Evolutionary conservation across 345 rosid genomes (phyloP), one percentile per base, ranked within the genome.

Genomic region (Aquilaria sinensis): DNA sequence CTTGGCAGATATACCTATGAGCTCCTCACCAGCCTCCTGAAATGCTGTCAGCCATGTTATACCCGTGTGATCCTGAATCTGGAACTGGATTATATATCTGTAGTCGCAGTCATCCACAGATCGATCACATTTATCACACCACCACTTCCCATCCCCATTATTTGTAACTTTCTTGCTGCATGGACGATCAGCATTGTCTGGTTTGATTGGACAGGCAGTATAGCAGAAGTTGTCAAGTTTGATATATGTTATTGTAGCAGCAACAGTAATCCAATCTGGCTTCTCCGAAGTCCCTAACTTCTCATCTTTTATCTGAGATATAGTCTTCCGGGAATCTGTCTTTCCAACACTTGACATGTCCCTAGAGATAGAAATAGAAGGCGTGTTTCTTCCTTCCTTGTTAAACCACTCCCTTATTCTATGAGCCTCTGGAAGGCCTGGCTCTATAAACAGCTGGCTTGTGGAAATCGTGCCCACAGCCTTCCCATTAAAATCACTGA

Each of bases 131-230:
- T 75, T 82, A 68, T 93, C 97, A 57, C 98, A 90, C 57, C 84
- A 82, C 94, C 97, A 93, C 65, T 73, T 87, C 68, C 97, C 96
- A 74, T 93, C 96, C 47, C 97, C 98, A 31, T 93, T 90, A 72
- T 90, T 83, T 10, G 90, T 81, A 11, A 90, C 97, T 64, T 93
- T 93, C 77, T 93, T 93, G 78, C 56, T 82, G 80, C 97, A 90
- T 31, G 80, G 77, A 9, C 97, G 83, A 41, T 93, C 97, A 37
- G 94, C 98, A 71, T 76, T 76, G 78, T 80, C 80, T 9, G 8
- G 3, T 37, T 37, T 37, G 56, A 75, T 64, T 51, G 98, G 98
- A 76, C 98, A 90, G 57, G 94, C 97, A n/a, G 90, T 83, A 70
- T 93, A 93, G 77, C 97, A 90, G 83, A 93, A 90, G 70, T 67